A percentile compares a stretch with the other conserved stretches of the same genome.
Evolutionary conservation across 352 stramenopile species (phyloP).

Genomic region (Peronospora farinosa): DNA sequence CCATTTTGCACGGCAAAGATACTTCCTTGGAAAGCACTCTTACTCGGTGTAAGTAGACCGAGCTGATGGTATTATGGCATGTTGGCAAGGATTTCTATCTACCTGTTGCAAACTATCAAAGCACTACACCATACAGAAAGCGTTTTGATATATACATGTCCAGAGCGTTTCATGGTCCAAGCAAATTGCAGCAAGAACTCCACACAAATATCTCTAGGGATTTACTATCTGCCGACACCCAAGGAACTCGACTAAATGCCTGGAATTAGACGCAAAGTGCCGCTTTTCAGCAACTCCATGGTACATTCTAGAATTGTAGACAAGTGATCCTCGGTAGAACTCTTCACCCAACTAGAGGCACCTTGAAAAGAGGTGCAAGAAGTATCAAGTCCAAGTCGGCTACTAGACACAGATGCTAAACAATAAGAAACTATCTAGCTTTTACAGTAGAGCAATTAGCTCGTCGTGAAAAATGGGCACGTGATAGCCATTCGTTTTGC

Average conservation of each 20-base stretch:
- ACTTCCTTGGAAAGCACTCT: no score
- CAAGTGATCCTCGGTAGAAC: conserved; percentile 12
- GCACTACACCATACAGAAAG: background rate
- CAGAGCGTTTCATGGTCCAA: conserved; percentile 72
- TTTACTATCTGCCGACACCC: conserved; percentile 42
- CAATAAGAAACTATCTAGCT: background rate
- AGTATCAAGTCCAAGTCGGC: conserved; percentile 15
- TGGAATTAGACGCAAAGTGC: conserved; percentile 7
- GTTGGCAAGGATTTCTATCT: background rate
- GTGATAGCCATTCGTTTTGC: conserved; percentile 12
- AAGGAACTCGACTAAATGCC: conserved; percentile 9
- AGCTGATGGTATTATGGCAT: conserved; percentile 1
- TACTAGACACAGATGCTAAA: background rate
- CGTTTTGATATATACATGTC: conserved; percentile 29
- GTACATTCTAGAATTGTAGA: conserved; percentile 6
- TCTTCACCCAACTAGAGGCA: conserved; percentile 25
- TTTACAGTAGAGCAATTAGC: conserved; percentile 5
- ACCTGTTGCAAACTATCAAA: background rate
- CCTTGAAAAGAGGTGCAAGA: conserved; percentile 11
- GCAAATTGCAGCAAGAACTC: conserved; percentile 70
- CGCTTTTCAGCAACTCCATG: conserved; percentile 31
- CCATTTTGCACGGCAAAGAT: no score
- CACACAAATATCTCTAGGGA: conserved; percentile 56
- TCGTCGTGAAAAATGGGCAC: background rate
- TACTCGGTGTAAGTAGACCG: no score